Evolutionary conservation across 148 eudicot species (phyloP).

Genomic region (Euryodendron excelsum): DNA sequence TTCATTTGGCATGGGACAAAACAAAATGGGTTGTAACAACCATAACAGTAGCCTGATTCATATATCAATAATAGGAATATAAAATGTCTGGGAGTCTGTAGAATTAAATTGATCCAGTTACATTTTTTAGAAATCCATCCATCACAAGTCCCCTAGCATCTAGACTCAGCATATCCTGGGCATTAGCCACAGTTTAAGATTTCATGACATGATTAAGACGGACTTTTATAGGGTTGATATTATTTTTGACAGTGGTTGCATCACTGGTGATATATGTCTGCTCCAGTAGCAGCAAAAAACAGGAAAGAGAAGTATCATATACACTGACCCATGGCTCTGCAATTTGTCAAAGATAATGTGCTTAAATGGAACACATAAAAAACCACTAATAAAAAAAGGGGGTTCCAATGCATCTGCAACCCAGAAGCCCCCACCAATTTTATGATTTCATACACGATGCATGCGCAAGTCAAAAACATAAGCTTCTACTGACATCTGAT

Average conservation of each 20-base stretch:
- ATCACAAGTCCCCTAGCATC: neutral
- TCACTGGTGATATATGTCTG: neutral
- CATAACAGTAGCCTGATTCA: neutral
- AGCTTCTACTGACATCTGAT: neutral
- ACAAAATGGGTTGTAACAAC: neutral
- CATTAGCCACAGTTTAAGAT: neutral
- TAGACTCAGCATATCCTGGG: neutral
- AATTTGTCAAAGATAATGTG: neutral
- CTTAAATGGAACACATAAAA: neutral
- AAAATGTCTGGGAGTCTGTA: too few relatives aligned
- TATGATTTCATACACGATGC: neutral
- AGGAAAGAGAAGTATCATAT: neutral
- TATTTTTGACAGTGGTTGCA: neutral
- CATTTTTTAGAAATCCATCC: too few relatives aligned
- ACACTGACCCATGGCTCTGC: neutral
- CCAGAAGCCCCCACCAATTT: neutral
- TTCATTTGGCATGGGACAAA: neutral
- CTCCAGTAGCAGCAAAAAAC: conserved; percentile 1
- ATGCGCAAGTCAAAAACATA: neutral
- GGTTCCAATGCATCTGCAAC: neutral
- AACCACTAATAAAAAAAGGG: neutral
- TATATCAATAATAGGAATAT: neutral
- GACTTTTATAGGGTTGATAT: neutral
- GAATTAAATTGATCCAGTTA: too few relatives aligned
- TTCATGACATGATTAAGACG: neutral